Percentiles rank a stretch among this genome's conserved stretches.
Evolutionary conservation across 225 moss, liverwort and hornwort genomes (phyloP).

Genomic region (Physcomitrium patens): DNA sequence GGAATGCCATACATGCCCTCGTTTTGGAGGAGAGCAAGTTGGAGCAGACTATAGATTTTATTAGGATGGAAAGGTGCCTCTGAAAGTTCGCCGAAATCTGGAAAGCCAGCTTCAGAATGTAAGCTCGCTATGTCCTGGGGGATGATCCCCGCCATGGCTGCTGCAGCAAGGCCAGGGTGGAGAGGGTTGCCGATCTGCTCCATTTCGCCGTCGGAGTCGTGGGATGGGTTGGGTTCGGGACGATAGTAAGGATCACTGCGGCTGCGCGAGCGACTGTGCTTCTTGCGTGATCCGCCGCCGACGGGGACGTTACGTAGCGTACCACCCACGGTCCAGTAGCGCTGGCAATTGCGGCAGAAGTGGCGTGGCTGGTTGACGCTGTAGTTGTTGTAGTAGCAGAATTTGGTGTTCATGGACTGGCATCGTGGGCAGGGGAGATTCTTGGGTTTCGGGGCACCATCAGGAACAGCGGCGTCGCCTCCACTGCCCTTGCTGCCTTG

Average conservation of each 20-base stretch:
- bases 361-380: constrained; percentile 42
- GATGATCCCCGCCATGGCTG: constrained; percentile 19
- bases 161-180: constrained; percentile 7
- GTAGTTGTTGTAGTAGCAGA: constrained; percentile 55
- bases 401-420: constrained; percentile 44
- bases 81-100: constrained; percentile 18
- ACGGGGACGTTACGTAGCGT: constrained; percentile 41
- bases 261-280: constrained; percentile 22
- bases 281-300: constrained; percentile 39
- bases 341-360: constrained; percentile 39
- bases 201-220: constrained; percentile 21
- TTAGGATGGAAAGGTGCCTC: neutral
- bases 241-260: constrained; percentile 36
- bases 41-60: too few species aligned
- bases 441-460: constrained; percentile 27
- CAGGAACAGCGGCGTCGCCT: neutral
- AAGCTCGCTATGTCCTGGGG: constrained; percentile 6
- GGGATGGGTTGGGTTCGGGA: constrained; percentile 1
- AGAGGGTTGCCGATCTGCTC: constrained; percentile 11
- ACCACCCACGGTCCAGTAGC: constrained; percentile 42
- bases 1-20: too few species aligned
- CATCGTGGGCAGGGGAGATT: constrained; percentile 38
- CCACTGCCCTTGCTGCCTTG: constrained; percentile 40
- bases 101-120: neutral
- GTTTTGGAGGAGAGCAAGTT: too few species aligned